phyloP scores from a whole-genome alignment of 2,329 filamentous ascomycete species.

The Trichoderma atrobrunneum region DNA sequence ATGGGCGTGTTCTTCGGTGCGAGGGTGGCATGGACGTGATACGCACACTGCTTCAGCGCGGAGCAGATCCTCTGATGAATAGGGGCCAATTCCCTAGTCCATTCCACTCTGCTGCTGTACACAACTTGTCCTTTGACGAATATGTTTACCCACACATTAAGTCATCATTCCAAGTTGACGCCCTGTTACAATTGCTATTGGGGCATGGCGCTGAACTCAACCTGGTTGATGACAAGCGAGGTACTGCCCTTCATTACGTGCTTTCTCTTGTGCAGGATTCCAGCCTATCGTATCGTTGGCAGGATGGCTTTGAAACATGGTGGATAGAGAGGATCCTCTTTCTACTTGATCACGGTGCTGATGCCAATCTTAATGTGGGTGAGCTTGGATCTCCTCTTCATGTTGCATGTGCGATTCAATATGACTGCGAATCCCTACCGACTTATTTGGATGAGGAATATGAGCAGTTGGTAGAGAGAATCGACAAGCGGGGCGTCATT shows the following conservation, averaged over 20 bases:
- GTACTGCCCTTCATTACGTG: neutral
- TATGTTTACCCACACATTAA: neutral
- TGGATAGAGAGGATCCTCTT: neutral
- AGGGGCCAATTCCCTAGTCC: neutral
- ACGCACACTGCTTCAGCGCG: neutral
- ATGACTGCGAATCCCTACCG: neutral
- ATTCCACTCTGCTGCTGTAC: neutral
- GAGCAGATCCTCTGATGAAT: neutral
- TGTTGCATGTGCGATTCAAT: conserved; percentile 4
- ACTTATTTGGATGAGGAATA: neutral
- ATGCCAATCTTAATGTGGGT: neutral
- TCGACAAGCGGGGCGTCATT: neutral
- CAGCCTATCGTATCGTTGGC: neutral
- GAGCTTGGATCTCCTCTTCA: conserved; percentile 20
- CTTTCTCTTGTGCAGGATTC: neutral
- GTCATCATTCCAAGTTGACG: neutral
- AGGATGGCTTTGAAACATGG: neutral
- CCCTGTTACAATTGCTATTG: neutral
- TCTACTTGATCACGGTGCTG: conserved; percentile 11
- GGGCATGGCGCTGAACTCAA: neutral
- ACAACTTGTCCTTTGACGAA: neutral
- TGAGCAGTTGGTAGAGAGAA: neutral
- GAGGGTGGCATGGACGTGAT: neutral
- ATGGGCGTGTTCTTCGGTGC: neutral
- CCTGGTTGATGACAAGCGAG: neutral